Evolutionary conservation across 257 asterid genomes (phyloP), one percentile per base, ranked within the genome.

Genomic region (Jacaranda mimosifolia): DNA sequence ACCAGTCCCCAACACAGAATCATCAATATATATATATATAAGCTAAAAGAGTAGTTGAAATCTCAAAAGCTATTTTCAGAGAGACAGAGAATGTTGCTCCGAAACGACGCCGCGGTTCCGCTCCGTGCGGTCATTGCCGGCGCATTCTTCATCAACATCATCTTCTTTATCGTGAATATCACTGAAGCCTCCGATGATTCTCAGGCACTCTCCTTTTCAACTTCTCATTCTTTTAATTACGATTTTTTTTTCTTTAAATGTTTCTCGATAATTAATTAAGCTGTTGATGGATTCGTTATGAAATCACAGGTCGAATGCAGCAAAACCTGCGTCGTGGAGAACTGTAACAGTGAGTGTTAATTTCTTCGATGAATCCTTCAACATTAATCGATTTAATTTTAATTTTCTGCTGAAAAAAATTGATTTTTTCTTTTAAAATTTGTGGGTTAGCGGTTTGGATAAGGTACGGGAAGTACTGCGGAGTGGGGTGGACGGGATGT

Each of bases 401-500:
- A 49, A 49, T 3, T 14, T 10, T 53, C 19, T 15, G 7, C 7
- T 15, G 19, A 13, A 49, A 9, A 6, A 53, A 53, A 14, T 14
- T 53, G 18, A 15, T 53, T 53, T 53, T 53, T 12, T 12, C 17
- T 53, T 53, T 7, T 66, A 46, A 46, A 63, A 42, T 70, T 7
- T 78, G 72, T 66, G 49, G n/a, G 32, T 39, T 66, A 86, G 94
- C 90, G 3, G 66, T 89, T 72, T 88, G 85, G 59, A 91, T 89
- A 42, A 89, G 85, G 76, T 91, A 89, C 45, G n/a, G n/a, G n/a
- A n/a, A n/a, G n/a, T n/a, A n/a, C n/a, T n/a, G n/a, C n/a, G 97
- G 97, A 77, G 91, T 89, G 42, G 96, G 94, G 36, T 88, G 91
- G 91, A 83, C 86, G 8, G 96, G 96, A 18, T 91, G 96, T 70